Conservation (phyloP, 352 stramenopile genomes). For the Globisporangium splendens region DNA sequence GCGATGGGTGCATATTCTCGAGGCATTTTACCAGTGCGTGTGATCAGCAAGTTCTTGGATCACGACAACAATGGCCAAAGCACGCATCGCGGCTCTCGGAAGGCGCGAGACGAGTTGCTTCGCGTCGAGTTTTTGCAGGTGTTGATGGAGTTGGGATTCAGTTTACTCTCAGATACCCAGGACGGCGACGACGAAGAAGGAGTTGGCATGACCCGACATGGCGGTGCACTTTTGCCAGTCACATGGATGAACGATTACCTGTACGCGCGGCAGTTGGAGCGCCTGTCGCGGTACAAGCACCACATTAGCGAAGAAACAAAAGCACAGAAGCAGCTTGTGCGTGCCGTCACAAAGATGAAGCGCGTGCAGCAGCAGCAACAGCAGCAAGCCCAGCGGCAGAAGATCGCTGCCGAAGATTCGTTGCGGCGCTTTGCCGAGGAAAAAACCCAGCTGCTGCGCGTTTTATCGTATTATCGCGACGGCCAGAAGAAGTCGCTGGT, state of each 20-base stretch:
- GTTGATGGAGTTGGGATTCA: constrained; percentile 92
- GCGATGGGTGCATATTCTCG: constrained; percentile 65
- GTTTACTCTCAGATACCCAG: constrained; percentile 48
- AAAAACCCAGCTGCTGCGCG: constrained; percentile 82
- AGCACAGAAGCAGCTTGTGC: constrained; percentile 59
- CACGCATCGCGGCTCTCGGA: constrained; percentile 1
- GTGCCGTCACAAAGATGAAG: constrained; percentile 32
- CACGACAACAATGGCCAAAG: constrained; percentile 16
- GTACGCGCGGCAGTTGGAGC: constrained; percentile 79
- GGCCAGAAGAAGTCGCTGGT: constrained; percentile 93
- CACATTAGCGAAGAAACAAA: constrained; percentile 44
- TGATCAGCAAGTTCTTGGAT: constrained; percentile 75
- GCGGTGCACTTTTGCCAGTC: neutral
- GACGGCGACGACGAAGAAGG: constrained; percentile 23
- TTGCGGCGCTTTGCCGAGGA: constrained; percentile 55
- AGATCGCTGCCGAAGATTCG: constrained; percentile 20
- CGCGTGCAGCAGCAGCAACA: constrained; percentile 23
- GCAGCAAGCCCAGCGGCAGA: constrained; percentile 13
- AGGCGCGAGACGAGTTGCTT: constrained; percentile 42
- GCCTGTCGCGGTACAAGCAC: constrained; percentile 62
- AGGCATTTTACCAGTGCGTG: constrained; percentile 62
- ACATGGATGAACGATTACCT: constrained; percentile 69
- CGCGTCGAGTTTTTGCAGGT: constrained; percentile 90
- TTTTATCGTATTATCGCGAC: constrained; percentile 92
- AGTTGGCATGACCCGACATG: constrained; percentile 7